A percentile compares a stretch with the other conserved stretches of the same genome.
These are phyloP conservation scores for Ophiostoma ulmi DNA, from an alignment of 2,329 filamentous ascomycete genomes.

Conservation along the genomic window DNA sequence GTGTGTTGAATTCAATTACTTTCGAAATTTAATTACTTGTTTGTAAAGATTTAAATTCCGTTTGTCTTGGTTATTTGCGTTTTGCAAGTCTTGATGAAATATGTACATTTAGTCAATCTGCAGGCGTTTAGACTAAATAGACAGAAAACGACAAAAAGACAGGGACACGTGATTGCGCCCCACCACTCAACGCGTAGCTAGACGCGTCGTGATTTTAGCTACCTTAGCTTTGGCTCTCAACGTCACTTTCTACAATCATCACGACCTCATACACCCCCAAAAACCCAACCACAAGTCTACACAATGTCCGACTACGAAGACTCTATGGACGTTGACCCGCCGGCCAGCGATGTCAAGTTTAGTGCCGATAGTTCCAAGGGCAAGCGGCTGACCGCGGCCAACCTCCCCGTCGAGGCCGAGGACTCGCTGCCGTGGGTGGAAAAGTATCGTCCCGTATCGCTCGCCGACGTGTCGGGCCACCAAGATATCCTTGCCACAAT, in stretches of 20 bases:
- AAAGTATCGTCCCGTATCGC: slow-evolving; percentile 85
- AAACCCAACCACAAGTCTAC: neutral
- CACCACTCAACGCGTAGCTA: slow-evolving; percentile 23
- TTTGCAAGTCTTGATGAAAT: neutral
- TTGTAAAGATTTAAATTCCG: neutral
- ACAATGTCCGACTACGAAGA: slow-evolving; percentile 56
- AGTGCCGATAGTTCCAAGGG: slow-evolving; percentile 70
- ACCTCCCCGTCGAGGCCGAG: slow-evolving; percentile 87
- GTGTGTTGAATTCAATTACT: too few relatives aligned
- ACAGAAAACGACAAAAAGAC: slow-evolving; percentile 28
- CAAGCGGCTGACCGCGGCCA: slow-evolving; percentile 87
- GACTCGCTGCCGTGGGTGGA: slow-evolving; percentile 96
- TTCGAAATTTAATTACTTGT: neutral
- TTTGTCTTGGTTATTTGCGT: neutral
- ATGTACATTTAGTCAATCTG: neutral
- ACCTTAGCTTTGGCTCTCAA: slow-evolving; percentile 31
- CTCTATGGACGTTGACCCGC: slow-evolving; percentile 56
- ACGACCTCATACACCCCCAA: neutral
- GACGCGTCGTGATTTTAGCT: slow-evolving; percentile 21
- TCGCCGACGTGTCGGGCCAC: slow-evolving; percentile 91
- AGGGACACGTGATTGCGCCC: slow-evolving; percentile 8
- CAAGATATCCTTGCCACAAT: slow-evolving; percentile 96
- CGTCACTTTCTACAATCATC: neutral
- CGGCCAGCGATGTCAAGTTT: slow-evolving; percentile 54
- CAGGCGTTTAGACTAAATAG: neutral